A percentile compares a stretch with the other conserved stretches of the same genome.
Conservation (phyloP, 805 yeast species). For the Cyberlindnera mycetangii region DNA sequence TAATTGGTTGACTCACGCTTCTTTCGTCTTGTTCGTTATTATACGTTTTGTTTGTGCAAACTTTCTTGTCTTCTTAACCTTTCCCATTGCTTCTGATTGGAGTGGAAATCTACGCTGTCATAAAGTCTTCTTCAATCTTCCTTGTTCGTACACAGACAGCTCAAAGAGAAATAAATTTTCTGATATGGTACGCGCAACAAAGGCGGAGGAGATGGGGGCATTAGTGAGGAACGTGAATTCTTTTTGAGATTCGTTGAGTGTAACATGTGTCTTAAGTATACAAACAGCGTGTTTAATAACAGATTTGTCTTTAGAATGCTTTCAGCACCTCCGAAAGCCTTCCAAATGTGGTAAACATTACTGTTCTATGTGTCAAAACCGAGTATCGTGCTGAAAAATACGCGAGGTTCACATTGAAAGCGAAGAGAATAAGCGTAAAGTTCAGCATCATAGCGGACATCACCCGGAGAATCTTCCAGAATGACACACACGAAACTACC, state of each 20-base stretch:
- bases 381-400: neutral
- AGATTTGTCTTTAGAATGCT: too few species aligned
- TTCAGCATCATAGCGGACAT: neutral
- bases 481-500: too few species aligned
- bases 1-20: slow-evolving; percentile 46
- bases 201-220: too few species aligned
- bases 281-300: too few species aligned
- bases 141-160: too few species aligned
- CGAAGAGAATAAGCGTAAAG: neutral
- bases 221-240: too few species aligned
- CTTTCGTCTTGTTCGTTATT: slow-evolving; percentile 66
- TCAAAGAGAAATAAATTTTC: too few species aligned
- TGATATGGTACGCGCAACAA: too few species aligned
- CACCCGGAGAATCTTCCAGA: neutral
- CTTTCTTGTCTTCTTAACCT: slow-evolving; percentile 95
- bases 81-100: slow-evolving; percentile 62
- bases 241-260: too few species aligned
- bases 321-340: neutral
- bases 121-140: too few species aligned
- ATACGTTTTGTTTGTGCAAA: slow-evolving; percentile 90
- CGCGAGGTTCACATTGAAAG: neutral
- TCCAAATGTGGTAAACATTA: neutral
- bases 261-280: too few species aligned
- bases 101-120: neutral
- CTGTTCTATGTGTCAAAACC: neutral